phyloP scores from a whole-genome alignment of 2,329 filamentous ascomycete genomes.

The Kalmusia sp. region DNA sequence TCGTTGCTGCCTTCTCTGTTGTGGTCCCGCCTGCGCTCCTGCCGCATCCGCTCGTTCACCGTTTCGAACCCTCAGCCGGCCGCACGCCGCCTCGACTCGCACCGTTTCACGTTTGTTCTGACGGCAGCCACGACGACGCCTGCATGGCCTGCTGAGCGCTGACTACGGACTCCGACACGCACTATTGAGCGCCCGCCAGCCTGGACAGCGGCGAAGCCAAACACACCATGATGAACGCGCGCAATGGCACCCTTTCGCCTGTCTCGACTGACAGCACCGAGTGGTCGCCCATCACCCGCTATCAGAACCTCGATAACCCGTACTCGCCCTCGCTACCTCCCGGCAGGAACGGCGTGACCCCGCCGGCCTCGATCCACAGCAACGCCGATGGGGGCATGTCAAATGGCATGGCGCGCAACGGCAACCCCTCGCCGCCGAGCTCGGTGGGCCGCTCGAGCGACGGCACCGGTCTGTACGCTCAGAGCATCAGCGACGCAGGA shows the following conservation, averaged over 20 bases:
- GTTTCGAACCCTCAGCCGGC: slow-evolving; percentile 7
- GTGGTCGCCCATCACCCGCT: slow-evolving; percentile 50
- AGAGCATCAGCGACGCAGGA: slow-evolving; percentile 61
- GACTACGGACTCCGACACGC: slow-evolving; percentile 18
- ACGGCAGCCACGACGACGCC: slow-evolving; percentile 12
- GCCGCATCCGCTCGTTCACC: slow-evolving; percentile 5
- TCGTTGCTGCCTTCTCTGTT: slow-evolving; percentile 22
- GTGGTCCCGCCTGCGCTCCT: neutral
- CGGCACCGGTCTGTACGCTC: slow-evolving; percentile 71
- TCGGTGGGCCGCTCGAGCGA: slow-evolving; percentile 87
- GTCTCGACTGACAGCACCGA: slow-evolving; percentile 50
- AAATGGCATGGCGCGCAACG: slow-evolving; percentile 59
- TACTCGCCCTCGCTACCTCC: slow-evolving; percentile 47
- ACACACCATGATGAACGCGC: slow-evolving; percentile 42
- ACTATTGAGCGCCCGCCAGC: slow-evolving; percentile 11
- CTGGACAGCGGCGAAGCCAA: slow-evolving; percentile 19
- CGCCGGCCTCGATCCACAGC: slow-evolving; percentile 48
- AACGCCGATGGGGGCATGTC: slow-evolving; percentile 55
- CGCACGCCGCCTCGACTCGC: no score
- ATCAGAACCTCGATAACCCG: slow-evolving; percentile 47
- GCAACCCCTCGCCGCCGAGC: slow-evolving; percentile 81
- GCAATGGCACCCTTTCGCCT: slow-evolving; percentile 49
- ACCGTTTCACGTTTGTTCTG: slow-evolving; percentile 14
- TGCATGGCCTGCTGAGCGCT: slow-evolving; percentile 8
- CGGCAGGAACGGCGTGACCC: slow-evolving; percentile 42